Base-by-base conservation (phyloP, 352 stramenopile species). In the Globisporangium ultimum region DNA sequence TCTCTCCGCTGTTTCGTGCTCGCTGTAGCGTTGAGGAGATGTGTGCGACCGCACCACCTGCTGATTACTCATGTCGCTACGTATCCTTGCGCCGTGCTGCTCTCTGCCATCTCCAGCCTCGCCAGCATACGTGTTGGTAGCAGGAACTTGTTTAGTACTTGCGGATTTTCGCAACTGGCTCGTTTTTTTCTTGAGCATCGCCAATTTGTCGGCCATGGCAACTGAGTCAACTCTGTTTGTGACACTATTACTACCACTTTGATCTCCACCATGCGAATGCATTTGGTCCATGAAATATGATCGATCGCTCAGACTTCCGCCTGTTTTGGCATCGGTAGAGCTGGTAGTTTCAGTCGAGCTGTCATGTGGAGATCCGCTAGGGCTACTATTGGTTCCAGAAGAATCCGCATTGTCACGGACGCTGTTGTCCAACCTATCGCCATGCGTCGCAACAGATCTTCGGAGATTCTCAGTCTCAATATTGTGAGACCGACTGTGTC, bases 131-230 rank as follows among this genome's bases (percentile, higher is more conserved):
- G 17, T 9, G 22, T 51, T 32, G 14, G 5, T 20, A 15, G 42
- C 43, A 24, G 24, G 2, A 13, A 63, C 7, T 14, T 73, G 72
- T 45, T 80, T 87, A 4, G 58, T 55, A 53, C 75, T 84, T n/a
- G 68, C 58, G 8, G 72, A 72, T 41, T 77, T 78, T 6, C 72
- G 71, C 17, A 88, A 48, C 17, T 83, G 61, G 34, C 66, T 71
- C 3, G 78, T 70, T 66, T 89, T 91, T 47, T 71, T 70, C 64
- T 87, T 90, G 22, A 93, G 66, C 2, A 71, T 62, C 46, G 68
- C 60, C 18, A 93, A 56, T 32, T 89, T 91, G 6, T 78, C 71
- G 2, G 68, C 18, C 36, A 49, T 53, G 28, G 28, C 28, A 36
- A 36, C 7, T 10, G 28, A 36, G 28, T 36, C 28, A 36, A 36